Evolutionary conservation across 305 asterid species (phyloP), one percentile per base, ranked within the genome.

Genomic region (Nicotiana rustica): DNA sequence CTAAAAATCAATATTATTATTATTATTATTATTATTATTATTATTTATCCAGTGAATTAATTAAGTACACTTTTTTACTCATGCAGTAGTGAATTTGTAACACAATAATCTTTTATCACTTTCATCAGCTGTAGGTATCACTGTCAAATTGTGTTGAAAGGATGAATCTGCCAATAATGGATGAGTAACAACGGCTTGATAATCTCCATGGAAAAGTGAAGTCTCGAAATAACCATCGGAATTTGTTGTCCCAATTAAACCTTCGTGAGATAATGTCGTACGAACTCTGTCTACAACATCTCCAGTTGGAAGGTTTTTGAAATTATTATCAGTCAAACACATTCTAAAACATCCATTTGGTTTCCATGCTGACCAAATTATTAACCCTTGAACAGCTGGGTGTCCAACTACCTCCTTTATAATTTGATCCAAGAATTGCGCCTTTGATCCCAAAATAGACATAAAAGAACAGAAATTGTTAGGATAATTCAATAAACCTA

Each of bases 251-350:
- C 88, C 92, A 1, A 3, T 31, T 2, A 86, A 71, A 60, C 83
- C 88, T 4, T 55, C 84, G 6, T 25, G 79, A 14, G 66, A 79
- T 81, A 81, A 81, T 55, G 84, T 59, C 0, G 2, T 18, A 2
- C 76, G 52, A 38, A 85, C 13, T 66, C 75, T 89, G 79, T 92
- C 92, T 1, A 91, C 89, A 0, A 87, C 92, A 66, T 92, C 77
- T 10, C 96, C 93, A 0, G 96, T 88, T 0, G 92, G 83, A 19
- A 90, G 81, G 85, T 93, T 93, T 3, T 13, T 86, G 88, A 95
- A 95, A 84, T 86, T 90, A 69, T 92, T 88, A 83, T 93, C 97
- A 0, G 94, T 92, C 79, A 93, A 86, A 83, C 97, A 95, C 98
- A 93, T 95, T 29, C 47, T n/a, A 8, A 86, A 90, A 85, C 97